Evolutionary conservation across 306 rosid species (phyloP).

Genomic region (Quercus cerris): DNA sequence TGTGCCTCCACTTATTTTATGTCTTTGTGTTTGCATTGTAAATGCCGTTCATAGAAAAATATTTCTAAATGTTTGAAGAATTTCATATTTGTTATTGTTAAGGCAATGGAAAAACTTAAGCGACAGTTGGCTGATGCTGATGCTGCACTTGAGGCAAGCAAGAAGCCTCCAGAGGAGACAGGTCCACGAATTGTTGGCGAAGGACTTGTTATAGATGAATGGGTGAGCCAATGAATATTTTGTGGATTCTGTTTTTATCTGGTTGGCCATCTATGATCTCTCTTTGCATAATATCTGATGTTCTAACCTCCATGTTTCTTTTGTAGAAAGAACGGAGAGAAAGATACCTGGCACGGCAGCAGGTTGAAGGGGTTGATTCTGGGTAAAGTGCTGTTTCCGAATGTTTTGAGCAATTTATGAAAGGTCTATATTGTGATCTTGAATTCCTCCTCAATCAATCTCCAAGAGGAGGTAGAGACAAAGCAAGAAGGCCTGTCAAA

Average conservation of each 20-base stretch:
- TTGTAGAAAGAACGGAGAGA: constrained; percentile 94
- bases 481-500: constrained; percentile 10
- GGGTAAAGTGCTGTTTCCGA: constrained; percentile 38
- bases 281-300: not conserved
- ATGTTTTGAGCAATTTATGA: constrained; percentile 15
- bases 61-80: not conserved
- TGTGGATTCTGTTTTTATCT: not conserved
- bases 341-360: constrained; percentile 89
- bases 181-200: constrained; percentile 75
- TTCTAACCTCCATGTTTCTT: constrained; percentile 7
- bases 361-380: constrained; percentile 74
- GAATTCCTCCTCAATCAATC: constrained; percentile 27
- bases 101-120: constrained; percentile 85
- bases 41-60: not conserved
- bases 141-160: constrained; percentile 72
- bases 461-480: constrained; percentile 28
- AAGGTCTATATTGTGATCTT: constrained; percentile 24
- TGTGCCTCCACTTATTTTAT: not conserved
- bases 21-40: not conserved
- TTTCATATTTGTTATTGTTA: constrained; percentile 16
- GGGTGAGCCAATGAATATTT: constrained; percentile 59
- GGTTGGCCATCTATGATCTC: not conserved
- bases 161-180: constrained; percentile 73
- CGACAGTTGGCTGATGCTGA: constrained; percentile 89
- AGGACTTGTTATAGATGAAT: constrained; percentile 94